Percentiles rank a stretch among this genome's conserved stretches.
Conservation (phyloP, 129 eudicot genomes). For the sunflower (Helianthus annuus) region HanXRQr2.0-SUNRISE NC_035434.2:164234221-164234720, state of each 20-base stretch:
- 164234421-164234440: slow-evolving; percentile 34
- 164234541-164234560: slow-evolving; percentile 52
- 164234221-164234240: slow-evolving; percentile 30
- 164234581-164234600: slow-evolving; percentile 52
- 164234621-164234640: slow-evolving; percentile 35
- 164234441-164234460: slow-evolving; percentile 39
- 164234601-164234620: slow-evolving; percentile 40
- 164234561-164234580: slow-evolving; percentile 30
- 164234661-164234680: neutral
- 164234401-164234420: slow-evolving; percentile 28
- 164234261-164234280: neutral
- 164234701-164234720: slow-evolving; percentile 31
- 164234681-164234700: slow-evolving; percentile 28
- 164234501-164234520: slow-evolving; percentile 54
- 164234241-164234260: neutral
- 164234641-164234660: neutral
- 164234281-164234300: neutral
- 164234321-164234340: slow-evolving; percentile 8
- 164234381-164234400: slow-evolving; percentile 35
- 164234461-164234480: slow-evolving; percentile 49
- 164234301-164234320: neutral
- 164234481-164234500: slow-evolving; percentile 52
- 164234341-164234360: slow-evolving; percentile 30
- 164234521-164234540: slow-evolving; percentile 43
- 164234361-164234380: slow-evolving; percentile 35